A percentile compares a stretch with the other conserved stretches of the same genome.
These are phyloP conservation scores for Macrolepiota albuminosa DNA, from an alignment of 768 basidiomycete species.

Conservation along the genomic window DNA sequence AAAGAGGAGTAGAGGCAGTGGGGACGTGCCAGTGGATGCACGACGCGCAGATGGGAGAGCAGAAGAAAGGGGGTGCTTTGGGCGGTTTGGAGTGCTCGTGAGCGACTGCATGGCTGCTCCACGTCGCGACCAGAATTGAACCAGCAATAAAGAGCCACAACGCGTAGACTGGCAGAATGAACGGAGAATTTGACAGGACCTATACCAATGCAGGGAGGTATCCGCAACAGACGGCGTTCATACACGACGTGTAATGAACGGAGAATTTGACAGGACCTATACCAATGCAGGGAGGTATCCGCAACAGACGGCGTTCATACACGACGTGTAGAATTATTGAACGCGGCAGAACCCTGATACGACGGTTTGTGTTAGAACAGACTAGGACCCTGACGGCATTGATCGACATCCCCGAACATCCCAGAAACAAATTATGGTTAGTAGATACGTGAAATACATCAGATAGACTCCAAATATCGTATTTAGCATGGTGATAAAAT, in stretches of 20 bases:
- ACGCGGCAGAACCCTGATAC: slow-evolving; percentile 9
- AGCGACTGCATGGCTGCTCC: slow-evolving; percentile 11
- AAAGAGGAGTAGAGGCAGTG: slow-evolving; percentile 2
- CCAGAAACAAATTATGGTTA: neutral
- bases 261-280: neutral
- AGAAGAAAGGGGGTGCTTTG: slow-evolving; percentile 25
- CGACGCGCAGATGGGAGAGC: slow-evolving; percentile 23
- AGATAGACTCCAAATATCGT: neutral
- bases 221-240: neutral
- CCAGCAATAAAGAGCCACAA: slow-evolving; percentile 9
- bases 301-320: neutral
- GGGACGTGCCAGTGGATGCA: slow-evolving; percentile 21
- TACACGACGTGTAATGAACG: neutral
- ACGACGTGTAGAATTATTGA: slow-evolving; percentile 2
- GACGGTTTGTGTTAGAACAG: too few relatives aligned
- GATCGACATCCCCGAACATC: neutral
- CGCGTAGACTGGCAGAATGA: neutral
- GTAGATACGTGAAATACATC: neutral
- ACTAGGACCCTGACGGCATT: neutral
- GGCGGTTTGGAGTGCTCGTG: slow-evolving; percentile 17
- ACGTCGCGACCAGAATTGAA: slow-evolving; percentile 8
- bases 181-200: neutral
- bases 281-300: slow-evolving; percentile 1
- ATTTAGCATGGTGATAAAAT: neutral
- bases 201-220: slow-evolving; percentile 1